Evolutionary conservation across 495 filamentous ascomycete genomes (phyloP), one percentile per base, ranked within the genome.

Genomic region (Aspergillus mulundensis): DNA sequence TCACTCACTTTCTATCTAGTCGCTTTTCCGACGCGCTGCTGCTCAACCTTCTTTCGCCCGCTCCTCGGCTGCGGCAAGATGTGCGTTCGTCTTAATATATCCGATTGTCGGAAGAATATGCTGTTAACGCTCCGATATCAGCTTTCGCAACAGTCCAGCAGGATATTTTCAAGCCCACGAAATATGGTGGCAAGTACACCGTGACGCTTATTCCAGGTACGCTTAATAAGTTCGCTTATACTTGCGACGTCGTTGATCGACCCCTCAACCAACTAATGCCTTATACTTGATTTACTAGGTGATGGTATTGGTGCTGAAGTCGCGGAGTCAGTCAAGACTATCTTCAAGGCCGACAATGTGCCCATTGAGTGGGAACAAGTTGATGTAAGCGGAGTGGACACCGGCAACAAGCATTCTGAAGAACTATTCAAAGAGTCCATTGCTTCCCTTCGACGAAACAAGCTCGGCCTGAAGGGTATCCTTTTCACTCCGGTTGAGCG

Each of bases 341-440:
- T 98, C 71, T 98, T 97, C 85, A 98, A 97, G 84, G 91, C 91
- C 67, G 93, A 97, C 80, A 97, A 95, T 70, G 95, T 98, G 42
- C 94, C 94, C 61, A 87, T 98, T 55, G 90, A 95, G 70, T 98
- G 94, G 94, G 94, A 98, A 73, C 95, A 97, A 76, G 84, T 98
- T 58, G 93, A 97, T 67, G 91, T 96, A 19, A 93, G 89, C 34
- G 94, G 94, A 74, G 83, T 97, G 28, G 90, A 91, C 67, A 85
- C 86, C 25, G 89, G 92, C 54, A 81, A 86, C 69, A 90, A 89
- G 71, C 87, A 95, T 73, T 89, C 90, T 25, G 95, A 96, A 76
- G 89, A 93, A 66, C 86, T 95, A 52, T 97, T 97, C 82, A 82
- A 87, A 61, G 89, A 97, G 73, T 91, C 93, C 36, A 89, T 98